Conservation (phyloP, 2,329 filamentous ascomycete genomes). For the Aureobasidium sp. region DNA sequence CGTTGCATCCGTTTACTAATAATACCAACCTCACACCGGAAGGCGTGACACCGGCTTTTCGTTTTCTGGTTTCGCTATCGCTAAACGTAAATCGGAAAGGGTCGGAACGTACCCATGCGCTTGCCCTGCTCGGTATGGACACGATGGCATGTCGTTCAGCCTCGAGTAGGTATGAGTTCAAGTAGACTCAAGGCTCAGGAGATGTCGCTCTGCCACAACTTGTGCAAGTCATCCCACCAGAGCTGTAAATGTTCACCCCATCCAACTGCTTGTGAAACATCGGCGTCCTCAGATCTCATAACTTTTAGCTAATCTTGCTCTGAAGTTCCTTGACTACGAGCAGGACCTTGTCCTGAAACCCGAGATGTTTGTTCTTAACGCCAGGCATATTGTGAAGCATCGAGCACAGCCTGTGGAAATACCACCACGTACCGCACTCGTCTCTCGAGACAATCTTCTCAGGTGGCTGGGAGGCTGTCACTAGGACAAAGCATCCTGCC, state of each 20-base stretch:
- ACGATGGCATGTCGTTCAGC: not conserved
- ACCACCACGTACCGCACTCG: not conserved
- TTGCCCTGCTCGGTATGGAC: not conserved
- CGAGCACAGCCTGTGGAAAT: not conserved
- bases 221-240: not conserved
- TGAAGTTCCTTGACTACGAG: not conserved
- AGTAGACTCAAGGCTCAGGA: not conserved
- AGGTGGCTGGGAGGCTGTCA: not conserved
- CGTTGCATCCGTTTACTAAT: slow-evolving; percentile 6
- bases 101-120: not conserved
- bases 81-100: not conserved
- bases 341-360: not conserved
- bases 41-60: not conserved
- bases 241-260: not conserved
- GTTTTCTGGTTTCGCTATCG: not conserved
- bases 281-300: not conserved
- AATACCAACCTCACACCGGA: not conserved
- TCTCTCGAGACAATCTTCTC: not conserved
- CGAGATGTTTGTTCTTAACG: not conserved
- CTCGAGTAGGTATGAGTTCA: not conserved
- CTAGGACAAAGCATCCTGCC: not conserved
- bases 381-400: not conserved
- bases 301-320: not conserved
- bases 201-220: not conserved
- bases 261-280: not conserved